phyloP scores from a whole-genome alignment of 805 yeast genomes.

The Tetrapisispora phaffii region DNA sequence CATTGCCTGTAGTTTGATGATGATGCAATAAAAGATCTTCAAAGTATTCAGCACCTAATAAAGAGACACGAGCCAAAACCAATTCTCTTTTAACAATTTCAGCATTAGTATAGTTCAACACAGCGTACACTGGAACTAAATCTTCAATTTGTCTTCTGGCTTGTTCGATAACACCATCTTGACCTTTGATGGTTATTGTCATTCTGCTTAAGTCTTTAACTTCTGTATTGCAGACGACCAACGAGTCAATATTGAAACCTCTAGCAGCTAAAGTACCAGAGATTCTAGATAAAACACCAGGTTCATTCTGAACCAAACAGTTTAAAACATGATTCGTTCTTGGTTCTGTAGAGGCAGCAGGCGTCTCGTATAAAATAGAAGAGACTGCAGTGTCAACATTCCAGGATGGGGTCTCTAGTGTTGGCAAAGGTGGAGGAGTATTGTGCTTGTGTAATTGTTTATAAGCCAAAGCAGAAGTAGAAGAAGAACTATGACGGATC shows the following conservation, averaged over 20 bases:
- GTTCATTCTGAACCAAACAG: slow-evolving; percentile 96
- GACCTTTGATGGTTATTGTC: slow-evolving; percentile 92
- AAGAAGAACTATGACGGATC: slow-evolving; percentile 47
- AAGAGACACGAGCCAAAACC: slow-evolving; percentile 80
- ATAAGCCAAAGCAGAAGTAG: slow-evolving; percentile 91
- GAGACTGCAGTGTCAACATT: slow-evolving; percentile 95
- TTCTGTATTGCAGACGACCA: slow-evolving; percentile 94
- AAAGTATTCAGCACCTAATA: slow-evolving; percentile 96
- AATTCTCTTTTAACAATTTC: slow-evolving; percentile 88
- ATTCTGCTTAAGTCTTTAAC: slow-evolving; percentile 90
- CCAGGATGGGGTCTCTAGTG: slow-evolving; percentile 88
- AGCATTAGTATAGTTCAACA: slow-evolving; percentile 82
- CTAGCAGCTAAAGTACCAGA: slow-evolving; percentile 96
- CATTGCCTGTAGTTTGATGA: slow-evolving; percentile 21
- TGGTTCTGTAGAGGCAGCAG: slow-evolving; percentile 43
- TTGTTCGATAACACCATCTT: slow-evolving; percentile 93
- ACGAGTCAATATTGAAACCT: slow-evolving; percentile 95
- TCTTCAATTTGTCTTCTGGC: slow-evolving; percentile 97
- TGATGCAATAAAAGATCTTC: slow-evolving; percentile 89
- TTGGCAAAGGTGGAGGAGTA: slow-evolving; percentile 83
- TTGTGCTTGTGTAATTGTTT: slow-evolving; percentile 82
- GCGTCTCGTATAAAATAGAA: slow-evolving; percentile 90
- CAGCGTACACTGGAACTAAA: slow-evolving; percentile 96
- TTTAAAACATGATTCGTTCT: slow-evolving; percentile 81
- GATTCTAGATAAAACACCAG: slow-evolving; percentile 89